These are phyloP conservation scores for Candida hungchunana DNA, from an alignment of 805 yeast species.

Conservation along the genomic window DNA sequence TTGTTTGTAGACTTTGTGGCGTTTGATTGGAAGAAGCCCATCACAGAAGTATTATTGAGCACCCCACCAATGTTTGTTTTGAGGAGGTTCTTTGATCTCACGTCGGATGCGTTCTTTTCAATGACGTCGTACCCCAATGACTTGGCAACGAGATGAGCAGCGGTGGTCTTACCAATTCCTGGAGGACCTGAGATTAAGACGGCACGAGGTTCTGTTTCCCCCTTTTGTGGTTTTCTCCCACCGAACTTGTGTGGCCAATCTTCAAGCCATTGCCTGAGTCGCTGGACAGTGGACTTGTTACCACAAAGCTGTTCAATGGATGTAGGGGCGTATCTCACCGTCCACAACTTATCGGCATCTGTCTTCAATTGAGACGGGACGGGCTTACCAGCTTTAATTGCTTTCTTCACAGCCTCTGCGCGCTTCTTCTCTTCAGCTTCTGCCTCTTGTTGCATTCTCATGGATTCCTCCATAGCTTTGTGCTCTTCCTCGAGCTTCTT, in stretches of 20 bases:
- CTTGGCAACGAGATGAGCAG: constrained; percentile 72
- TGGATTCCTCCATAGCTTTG: constrained; percentile 48
- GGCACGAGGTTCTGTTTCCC: constrained; percentile 72
- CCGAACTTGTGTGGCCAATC: constrained; percentile 65
- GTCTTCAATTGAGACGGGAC: constrained; percentile 27
- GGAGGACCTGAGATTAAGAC: constrained; percentile 86
- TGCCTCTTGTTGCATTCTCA: constrained; percentile 42
- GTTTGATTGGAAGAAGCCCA: constrained; percentile 59
- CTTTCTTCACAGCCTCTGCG: constrained; percentile 23
- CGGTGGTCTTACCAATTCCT: constrained; percentile 80
- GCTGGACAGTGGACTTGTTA: constrained; percentile 69
- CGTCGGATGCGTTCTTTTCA: constrained; percentile 85
- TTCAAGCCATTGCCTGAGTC: constrained; percentile 67
- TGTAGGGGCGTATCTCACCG: constrained; percentile 87
- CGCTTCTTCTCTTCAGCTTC: constrained; percentile 32
- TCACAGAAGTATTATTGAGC: constrained; percentile 76
- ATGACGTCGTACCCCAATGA: constrained; percentile 67
- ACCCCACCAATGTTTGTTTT: constrained; percentile 66
- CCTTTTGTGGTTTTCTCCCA: constrained; percentile 54
- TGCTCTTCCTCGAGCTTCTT: constrained; percentile 69
- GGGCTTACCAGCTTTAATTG: constrained; percentile 24
- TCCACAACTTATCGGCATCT: constrained; percentile 77
- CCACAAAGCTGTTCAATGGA: constrained; percentile 80
- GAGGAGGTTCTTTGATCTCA: constrained; percentile 76
- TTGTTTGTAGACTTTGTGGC: constrained; percentile 33